Evolutionary conservation across 306 rosid species (phyloP), one percentile per base, ranked within the genome.

Genomic region (Astragalus membranaceus): DNA sequence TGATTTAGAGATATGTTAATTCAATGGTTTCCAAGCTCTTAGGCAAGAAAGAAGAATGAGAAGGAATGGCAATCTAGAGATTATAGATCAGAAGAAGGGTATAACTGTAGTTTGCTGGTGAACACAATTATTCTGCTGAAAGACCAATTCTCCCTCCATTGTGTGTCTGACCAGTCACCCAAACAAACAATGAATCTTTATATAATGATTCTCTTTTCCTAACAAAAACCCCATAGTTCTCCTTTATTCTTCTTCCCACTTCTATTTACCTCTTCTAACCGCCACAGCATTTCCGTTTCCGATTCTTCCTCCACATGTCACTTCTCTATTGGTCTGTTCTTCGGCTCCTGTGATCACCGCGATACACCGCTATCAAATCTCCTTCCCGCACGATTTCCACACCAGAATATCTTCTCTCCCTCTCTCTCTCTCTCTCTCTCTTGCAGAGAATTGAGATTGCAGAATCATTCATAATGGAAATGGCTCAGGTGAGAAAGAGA

Each of bases 341-440:
- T 76, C 80, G 80, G 83, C 55, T 74, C 81, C 64, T 14, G 60
- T 77, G 85, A 85, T 83, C 87, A 72, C 75, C 81, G 70, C 51
- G 17, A 16, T 32, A 10, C 57, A 64, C 72, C 71, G 16, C 72
- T 50, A 15, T 36, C 73, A 68, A 50, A 67, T 5, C 16, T 9
- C 62, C 61, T 6, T 39, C 44, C 44, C 44, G 44, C 81, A 70
- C 71, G 72, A 54, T 72, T 82, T 70, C 64, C 43, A 75, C 78
- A 1, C 61, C 11, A 26, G 6, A 17, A 11, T 8, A n/a, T 16
- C 23, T n/a, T 6, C 39, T 9, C 66, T 37, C 78, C 55, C 72
- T 50, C 74, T 8, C 15, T 4, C 37, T n/a, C n/a, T n/a, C n/a
- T n/a, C n/a, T n/a, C n/a, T 35, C 60, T 5, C 72, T 60, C 30